Evolutionary conservation across 768 basidiomycete species (phyloP).

Genomic region (Phylloporus sp.): DNA sequence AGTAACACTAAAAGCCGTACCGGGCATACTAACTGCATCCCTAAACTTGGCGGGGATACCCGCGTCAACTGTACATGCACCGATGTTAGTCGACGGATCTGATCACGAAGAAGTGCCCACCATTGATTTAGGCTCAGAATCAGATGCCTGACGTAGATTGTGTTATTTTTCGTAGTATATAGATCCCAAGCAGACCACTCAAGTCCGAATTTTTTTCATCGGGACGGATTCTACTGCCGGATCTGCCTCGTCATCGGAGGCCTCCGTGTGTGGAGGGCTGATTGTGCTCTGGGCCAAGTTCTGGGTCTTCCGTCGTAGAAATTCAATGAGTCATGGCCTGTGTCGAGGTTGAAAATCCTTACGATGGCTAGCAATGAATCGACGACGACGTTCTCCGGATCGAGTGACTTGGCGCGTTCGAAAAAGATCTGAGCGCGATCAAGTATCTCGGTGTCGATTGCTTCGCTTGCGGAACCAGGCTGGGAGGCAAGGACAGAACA

Average conservation of each 20-base stretch:
- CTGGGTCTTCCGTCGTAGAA: slow-evolving; percentile 15
- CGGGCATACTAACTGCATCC: neutral
- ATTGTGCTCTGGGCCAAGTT: slow-evolving; percentile 20
- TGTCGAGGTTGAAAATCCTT: slow-evolving; percentile 4
- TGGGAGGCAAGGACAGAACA: slow-evolving; percentile 62
- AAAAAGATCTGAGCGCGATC: slow-evolving; percentile 53
- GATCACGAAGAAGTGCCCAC: slow-evolving; percentile 74
- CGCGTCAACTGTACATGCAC: neutral
- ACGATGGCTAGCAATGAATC: slow-evolving; percentile 53
- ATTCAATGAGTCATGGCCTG: neutral
- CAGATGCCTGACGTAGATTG: slow-evolving; percentile 39
- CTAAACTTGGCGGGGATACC: slow-evolving; percentile 10
- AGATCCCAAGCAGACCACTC: neutral
- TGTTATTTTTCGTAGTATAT: neutral
- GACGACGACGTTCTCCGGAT: slow-evolving; percentile 52
- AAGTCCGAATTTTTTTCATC: slow-evolving; percentile 17
- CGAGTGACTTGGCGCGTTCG: slow-evolving; percentile 55
- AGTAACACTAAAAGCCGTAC: neutral
- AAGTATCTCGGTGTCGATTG: slow-evolving; percentile 41
- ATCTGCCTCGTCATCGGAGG: slow-evolving; percentile 36
- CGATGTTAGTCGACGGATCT: slow-evolving; percentile 34
- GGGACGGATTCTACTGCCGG: neutral
- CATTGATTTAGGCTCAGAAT: slow-evolving; percentile 77
- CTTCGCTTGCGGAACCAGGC: slow-evolving; percentile 9
- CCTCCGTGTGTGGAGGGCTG: slow-evolving; percentile 7